phyloP scores from a whole-genome alignment of 1,284 basidiomycete species.

The Moesziomyces antarcticus region DNA sequence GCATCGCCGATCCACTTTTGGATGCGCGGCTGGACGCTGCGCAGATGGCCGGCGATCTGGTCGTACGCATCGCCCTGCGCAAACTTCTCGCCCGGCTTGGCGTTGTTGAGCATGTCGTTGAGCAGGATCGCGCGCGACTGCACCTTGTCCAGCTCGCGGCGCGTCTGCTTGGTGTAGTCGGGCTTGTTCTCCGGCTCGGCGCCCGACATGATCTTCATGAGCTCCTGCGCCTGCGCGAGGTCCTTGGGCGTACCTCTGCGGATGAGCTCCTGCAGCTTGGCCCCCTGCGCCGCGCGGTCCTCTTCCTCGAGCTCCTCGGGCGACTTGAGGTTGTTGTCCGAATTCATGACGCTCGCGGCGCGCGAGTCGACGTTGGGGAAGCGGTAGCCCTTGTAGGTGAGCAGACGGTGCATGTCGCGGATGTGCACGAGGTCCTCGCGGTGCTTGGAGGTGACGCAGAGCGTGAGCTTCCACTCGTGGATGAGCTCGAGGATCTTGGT shows the following conservation, averaged over 20 bases:
- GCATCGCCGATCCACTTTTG: constrained; percentile 99
- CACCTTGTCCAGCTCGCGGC: constrained; percentile 90
- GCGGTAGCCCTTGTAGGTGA: constrained; percentile 84
- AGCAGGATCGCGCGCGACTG: constrained; percentile 92
- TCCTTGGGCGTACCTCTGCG: constrained; percentile 94
- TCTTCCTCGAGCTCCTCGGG: constrained; percentile 97
- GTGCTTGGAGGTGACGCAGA: constrained; percentile 89
- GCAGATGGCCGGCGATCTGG: constrained; percentile 88
- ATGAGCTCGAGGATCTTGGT: constrained; percentile 92
- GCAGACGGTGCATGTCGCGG: constrained; percentile 93
- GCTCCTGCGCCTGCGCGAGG: constrained; percentile 92
- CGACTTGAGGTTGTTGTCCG: constrained; percentile 82
- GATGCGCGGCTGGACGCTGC: constrained; percentile 87
- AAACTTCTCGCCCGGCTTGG: constrained; percentile 75
- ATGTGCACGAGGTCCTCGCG: constrained; percentile 98
- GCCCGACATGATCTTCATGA: constrained; percentile 95
- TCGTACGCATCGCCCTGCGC: constrained; percentile 89
- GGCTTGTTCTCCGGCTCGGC: constrained; percentile 94
- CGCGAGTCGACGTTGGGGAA: constrained; percentile 64
- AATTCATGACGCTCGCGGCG: constrained; percentile 61
- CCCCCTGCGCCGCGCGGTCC: constrained; percentile 91
- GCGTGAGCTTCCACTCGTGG: constrained; percentile 92
- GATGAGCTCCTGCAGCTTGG: constrained; percentile 97
- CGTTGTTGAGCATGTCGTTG: constrained; percentile 96
- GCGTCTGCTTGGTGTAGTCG: constrained; percentile 88